phyloP scores from a whole-genome alignment of 192 early-diverging fungal species.

The Haplosporangium gracile region DNA sequence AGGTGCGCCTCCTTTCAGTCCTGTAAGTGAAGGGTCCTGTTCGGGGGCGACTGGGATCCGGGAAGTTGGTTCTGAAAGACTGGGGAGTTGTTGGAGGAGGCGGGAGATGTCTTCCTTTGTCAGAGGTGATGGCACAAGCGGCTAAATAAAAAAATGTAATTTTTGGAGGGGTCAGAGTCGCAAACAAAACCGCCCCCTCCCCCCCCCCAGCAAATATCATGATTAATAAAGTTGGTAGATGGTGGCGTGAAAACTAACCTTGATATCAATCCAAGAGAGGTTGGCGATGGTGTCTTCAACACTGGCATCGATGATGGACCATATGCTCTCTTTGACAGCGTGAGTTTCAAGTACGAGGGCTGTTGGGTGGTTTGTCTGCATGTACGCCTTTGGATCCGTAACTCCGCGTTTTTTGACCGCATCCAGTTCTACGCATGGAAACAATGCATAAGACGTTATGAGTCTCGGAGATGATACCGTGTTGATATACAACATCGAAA shows the following conservation, averaged over 20 bases:
- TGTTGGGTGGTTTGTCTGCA: conserved; percentile 37
- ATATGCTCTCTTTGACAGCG: conserved; percentile 44
- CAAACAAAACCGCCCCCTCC: too few relatives aligned
- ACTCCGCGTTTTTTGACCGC: conserved; percentile 32
- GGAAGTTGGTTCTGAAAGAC: conserved; percentile 22
- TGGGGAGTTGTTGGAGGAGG: conserved; percentile 41
- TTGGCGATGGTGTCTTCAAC: conserved; percentile 47
- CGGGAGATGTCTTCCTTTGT: conserved; percentile 37
- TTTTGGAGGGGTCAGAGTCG: not conserved
- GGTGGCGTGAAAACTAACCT: conserved; percentile 8
- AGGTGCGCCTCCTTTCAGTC: conserved; percentile 22
- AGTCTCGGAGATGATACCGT: too few relatives aligned
- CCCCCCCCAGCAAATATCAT: too few relatives aligned
- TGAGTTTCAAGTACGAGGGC: conserved; percentile 33
- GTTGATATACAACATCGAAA: too few relatives aligned
- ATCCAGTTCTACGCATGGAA: conserved; percentile 17
- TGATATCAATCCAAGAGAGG: conserved; percentile 50
- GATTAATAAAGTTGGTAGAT: not conserved
- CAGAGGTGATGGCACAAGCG: conserved; percentile 34
- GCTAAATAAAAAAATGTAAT: conserved; percentile 9
- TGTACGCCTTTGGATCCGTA: conserved; percentile 34
- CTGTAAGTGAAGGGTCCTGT: conserved; percentile 46
- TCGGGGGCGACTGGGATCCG: conserved; percentile 28
- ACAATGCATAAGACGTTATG: not conserved
- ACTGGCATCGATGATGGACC: conserved; percentile 52